Conservation (phyloP, 257 asterid genomes). For the Plantago ovata region DNA sequence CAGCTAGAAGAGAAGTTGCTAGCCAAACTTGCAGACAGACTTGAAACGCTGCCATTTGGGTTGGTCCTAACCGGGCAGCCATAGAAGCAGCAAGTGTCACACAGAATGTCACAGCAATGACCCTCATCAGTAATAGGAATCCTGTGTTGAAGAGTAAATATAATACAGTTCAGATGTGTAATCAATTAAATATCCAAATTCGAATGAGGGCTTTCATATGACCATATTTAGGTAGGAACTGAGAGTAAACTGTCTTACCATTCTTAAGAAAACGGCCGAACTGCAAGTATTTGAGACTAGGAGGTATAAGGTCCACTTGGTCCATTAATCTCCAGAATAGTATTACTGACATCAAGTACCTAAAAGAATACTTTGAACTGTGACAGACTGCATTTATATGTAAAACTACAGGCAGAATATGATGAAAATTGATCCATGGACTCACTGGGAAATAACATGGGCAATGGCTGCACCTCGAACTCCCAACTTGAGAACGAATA, state of each 20-base stretch:
- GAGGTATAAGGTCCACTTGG: constrained; percentile 59
- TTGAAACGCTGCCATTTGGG: constrained; percentile 87
- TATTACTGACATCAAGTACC: constrained; percentile 68
- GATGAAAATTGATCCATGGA: not conserved
- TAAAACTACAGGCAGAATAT: not conserved
- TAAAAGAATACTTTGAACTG: constrained; percentile 22
- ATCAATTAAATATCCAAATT: not conserved
- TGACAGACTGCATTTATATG: constrained; percentile 7
- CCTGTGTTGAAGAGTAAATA: no score
- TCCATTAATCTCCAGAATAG: constrained; percentile 54
- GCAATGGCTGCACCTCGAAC: constrained; percentile 70
- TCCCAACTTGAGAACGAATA: constrained; percentile 50
- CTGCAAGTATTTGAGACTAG: constrained; percentile 50
- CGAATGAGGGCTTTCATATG: not conserved
- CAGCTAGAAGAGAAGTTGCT: constrained; percentile 78
- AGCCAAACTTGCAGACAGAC: constrained; percentile 88
- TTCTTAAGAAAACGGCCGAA: constrained; percentile 61
- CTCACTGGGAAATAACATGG: constrained; percentile 83
- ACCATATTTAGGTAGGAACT: not conserved
- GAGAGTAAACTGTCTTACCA: constrained; percentile 34
- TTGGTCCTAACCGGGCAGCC: constrained; percentile 75
- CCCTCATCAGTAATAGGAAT: constrained; percentile 59
- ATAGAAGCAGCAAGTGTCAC: constrained; percentile 77
- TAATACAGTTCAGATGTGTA: not conserved
- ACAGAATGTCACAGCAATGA: constrained; percentile 80